Percentiles rank a stretch among this genome's conserved stretches.
Conservation (phyloP, 768 basidiomycete genomes). For the Amanita subjunquillea region DNA sequence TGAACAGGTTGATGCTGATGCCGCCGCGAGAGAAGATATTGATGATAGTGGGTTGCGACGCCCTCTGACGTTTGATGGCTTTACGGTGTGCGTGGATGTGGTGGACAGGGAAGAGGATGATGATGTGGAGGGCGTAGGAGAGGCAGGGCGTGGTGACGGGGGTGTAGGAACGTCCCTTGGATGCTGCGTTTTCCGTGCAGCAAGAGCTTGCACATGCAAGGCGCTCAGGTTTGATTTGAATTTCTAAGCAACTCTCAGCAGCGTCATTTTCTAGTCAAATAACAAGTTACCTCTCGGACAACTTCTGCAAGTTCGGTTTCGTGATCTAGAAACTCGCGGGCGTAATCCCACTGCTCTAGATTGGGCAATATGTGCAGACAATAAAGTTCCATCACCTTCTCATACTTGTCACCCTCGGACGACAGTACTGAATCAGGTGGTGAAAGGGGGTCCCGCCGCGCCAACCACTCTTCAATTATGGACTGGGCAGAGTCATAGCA, state of each 20-base stretch:
- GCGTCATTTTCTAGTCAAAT: slow-evolving; percentile 5
- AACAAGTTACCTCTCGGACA: slow-evolving; percentile 38
- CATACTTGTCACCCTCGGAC: slow-evolving; percentile 45
- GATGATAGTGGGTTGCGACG: slow-evolving; percentile 15
- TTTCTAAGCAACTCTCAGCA: slow-evolving; percentile 17
- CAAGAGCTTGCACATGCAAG: slow-evolving; percentile 27
- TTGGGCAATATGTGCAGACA: slow-evolving; percentile 63
- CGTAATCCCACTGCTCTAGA: slow-evolving; percentile 73
- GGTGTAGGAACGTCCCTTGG: slow-evolving; percentile 7
- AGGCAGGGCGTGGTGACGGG: slow-evolving; percentile 11
- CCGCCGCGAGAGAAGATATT: slow-evolving; percentile 17
- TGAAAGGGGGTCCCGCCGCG: slow-evolving; percentile 35
- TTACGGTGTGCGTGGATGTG: slow-evolving; percentile 61
- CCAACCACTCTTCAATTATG: slow-evolving; percentile 76
- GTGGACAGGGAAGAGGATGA: slow-evolving; percentile 67
- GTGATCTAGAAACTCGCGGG: slow-evolving; percentile 62
- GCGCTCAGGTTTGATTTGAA: slow-evolving; percentile 29
- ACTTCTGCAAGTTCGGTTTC: slow-evolving; percentile 51
- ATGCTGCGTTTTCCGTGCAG: slow-evolving; percentile 19
- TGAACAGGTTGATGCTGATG: slow-evolving; percentile 25
- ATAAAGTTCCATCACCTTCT: slow-evolving; percentile 69
- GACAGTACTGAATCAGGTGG: slow-evolving; percentile 7
- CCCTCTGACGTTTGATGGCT: slow-evolving; percentile 36
- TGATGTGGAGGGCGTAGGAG: slow-evolving; percentile 35
- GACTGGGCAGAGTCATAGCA: slow-evolving; percentile 49